Base-by-base conservation (phyloP, 306 rosid species). In the Sesbania bispinosa region DNA sequence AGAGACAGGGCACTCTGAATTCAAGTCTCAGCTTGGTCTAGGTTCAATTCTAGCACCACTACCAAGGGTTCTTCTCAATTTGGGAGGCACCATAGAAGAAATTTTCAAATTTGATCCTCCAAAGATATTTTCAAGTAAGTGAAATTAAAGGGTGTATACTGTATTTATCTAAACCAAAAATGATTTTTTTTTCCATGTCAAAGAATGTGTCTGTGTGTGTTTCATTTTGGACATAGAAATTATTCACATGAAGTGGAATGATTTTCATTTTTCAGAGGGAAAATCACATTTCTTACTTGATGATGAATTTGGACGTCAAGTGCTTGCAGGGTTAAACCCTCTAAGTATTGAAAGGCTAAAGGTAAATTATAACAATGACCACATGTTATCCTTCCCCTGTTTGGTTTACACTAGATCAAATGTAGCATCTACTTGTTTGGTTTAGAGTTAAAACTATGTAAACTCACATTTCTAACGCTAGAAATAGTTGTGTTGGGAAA, bases 301-400 rank as follows among this genome's bases (percentile, higher is more conserved):
- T 6, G 77, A 85, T 26, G 79, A 85, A 53, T 73, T 85, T 64
- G 89, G 86, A 7, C 83, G 85, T 19, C 85, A 82, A 52, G 65
- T 68, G 26, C 67, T 82, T 23, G 70, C 86, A 20, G 86, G 81
- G 10, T 45, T 77, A 45, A 76, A 83, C 57, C 89, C 86, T 73
- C 10, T 73, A 2, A 69, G 86, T 47, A 69, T 85, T 20, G 81
- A 82, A 73, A 76, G 80, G 66, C 79, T 79, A 4, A 76, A 71
- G 74, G 86, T 82, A 50, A 35, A 47, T 15, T 11, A 47, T 42
- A 43, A 36, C 41, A 58, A 38, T 41, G 48, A n/a, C 10, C 8
- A 11, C 23, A 71, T 16, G 6, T 46, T 29, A n/a, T n/a, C 48
- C 13, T 47, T 11, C 20, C 16, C 30, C 19, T 41, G 10, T 65